Conservation (phyloP, 2,329 filamentous ascomycete genomes). For the Fusarium graminum region DNA sequence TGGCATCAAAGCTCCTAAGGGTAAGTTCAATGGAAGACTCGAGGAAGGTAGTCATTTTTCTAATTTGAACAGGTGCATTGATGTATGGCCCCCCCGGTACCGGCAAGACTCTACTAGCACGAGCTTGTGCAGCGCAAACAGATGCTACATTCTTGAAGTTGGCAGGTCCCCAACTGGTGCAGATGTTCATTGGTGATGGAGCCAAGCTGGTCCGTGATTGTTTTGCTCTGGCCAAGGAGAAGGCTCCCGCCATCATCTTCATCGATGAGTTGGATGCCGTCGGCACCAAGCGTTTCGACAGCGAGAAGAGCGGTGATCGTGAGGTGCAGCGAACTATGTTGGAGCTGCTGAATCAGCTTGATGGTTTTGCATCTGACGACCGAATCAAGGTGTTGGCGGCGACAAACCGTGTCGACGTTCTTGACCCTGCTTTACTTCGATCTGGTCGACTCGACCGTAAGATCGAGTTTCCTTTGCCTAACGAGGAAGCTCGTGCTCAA, state of each 20-base stretch:
- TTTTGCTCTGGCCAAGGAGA: slow-evolving; percentile 97
- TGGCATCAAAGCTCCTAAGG: slow-evolving; percentile 98
- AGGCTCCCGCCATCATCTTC: slow-evolving; percentile 99
- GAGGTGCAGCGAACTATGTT: slow-evolving; percentile 99
- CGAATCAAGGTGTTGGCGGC: slow-evolving; percentile 96
- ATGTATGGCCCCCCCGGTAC: slow-evolving; percentile 98
- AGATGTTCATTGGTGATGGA: slow-evolving; percentile 99
- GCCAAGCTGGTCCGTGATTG: slow-evolving; percentile 98
- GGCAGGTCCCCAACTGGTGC: slow-evolving; percentile 95
- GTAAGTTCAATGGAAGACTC: slow-evolving; percentile 72
- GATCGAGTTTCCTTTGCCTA: slow-evolving; percentile 98
- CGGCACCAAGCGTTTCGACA: slow-evolving; percentile 99
- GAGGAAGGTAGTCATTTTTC: slow-evolving; percentile 65
- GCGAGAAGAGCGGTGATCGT: slow-evolving; percentile 96
- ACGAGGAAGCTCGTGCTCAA: slow-evolving; percentile 96
- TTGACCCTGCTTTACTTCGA: slow-evolving; percentile 90
- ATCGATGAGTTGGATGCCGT: slow-evolving; percentile 98
- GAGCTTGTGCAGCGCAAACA: slow-evolving; percentile 96
- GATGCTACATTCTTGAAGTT: slow-evolving; percentile 99
- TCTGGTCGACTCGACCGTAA: slow-evolving; percentile 95
- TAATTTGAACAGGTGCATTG: slow-evolving; percentile 91
- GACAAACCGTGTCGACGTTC: slow-evolving; percentile 93
- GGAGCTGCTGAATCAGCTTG: slow-evolving; percentile 97
- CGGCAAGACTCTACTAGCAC: slow-evolving; percentile 90
- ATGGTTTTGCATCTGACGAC: slow-evolving; percentile 97